Conservation (phyloP, 139 green algal species). For the Tetradesmus lagerheimii region DNA sequence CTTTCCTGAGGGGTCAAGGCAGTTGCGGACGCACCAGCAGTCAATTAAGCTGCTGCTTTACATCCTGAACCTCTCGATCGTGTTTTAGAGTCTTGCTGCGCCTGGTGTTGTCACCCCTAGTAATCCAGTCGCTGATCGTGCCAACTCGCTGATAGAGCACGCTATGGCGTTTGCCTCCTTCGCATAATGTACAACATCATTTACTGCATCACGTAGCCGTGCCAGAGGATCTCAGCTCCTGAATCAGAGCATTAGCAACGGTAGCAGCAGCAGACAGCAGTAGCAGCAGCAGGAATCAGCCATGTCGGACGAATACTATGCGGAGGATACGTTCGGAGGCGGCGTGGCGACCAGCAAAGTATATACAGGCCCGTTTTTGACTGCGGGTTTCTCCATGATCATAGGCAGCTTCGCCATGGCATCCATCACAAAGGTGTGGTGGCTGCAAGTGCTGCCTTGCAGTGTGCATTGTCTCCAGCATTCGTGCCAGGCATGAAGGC, state of each 20-base stretch:
- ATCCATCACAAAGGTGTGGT: slow-evolving; percentile 41
- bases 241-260: not conserved
- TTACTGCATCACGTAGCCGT: not conserved
- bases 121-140: not conserved
- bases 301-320: slow-evolving; percentile 43
- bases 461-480: not conserved
- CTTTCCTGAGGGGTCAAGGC: too few relatives aligned
- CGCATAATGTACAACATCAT: not conserved
- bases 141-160: not conserved
- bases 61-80: too few relatives aligned
- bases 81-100: too few relatives aligned
- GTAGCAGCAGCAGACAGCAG: not conserved
- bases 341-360: not conserved
- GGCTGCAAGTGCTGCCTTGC: not conserved
- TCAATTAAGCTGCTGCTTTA: too few relatives aligned
- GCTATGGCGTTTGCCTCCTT: not conserved
- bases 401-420: slow-evolving; percentile 45
- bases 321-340: slow-evolving; percentile 42
- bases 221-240: not conserved
- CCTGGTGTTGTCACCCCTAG: not conserved
- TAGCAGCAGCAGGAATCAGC: slow-evolving; percentile 2
- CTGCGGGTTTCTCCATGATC: slow-evolving; percentile 10
- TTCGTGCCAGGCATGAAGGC: not conserved
- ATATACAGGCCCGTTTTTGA: slow-evolving; percentile 38
- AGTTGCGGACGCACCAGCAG: too few relatives aligned